These are phyloP conservation scores for Lasiodiplodia citricola DNA, from an alignment of 2,329 filamentous ascomycete genomes.

Conservation along the genomic window DNA sequence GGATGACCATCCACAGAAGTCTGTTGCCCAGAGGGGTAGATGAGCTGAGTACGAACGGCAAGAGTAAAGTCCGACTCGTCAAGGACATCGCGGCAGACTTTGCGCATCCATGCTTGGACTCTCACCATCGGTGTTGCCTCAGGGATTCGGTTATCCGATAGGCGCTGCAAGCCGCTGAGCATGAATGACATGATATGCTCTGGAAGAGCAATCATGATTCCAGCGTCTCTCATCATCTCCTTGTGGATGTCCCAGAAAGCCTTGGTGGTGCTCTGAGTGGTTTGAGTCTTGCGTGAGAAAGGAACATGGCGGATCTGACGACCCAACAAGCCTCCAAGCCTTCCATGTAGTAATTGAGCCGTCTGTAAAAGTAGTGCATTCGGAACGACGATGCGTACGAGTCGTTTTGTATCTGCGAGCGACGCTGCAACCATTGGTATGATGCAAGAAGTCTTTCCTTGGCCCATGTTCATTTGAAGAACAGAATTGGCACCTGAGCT, in stretches of 20 bases:
- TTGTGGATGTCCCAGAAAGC: slow-evolving; percentile 48
- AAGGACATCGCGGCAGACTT: slow-evolving; percentile 62
- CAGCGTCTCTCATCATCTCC: slow-evolving; percentile 49
- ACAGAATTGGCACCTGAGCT: slow-evolving; percentile 61
- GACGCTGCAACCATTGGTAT: slow-evolving; percentile 64
- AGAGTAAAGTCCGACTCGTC: slow-evolving; percentile 64
- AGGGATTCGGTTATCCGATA: slow-evolving; percentile 53
- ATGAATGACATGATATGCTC: slow-evolving; percentile 71
- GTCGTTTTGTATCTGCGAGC: slow-evolving; percentile 45
- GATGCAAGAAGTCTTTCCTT: slow-evolving; percentile 71
- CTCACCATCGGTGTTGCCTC: slow-evolving; percentile 57
- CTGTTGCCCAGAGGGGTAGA: slow-evolving; percentile 52
- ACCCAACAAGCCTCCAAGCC: slow-evolving; percentile 61
- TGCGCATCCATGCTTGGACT: slow-evolving; percentile 58
- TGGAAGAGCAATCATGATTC: slow-evolving; percentile 65
- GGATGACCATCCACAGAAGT: slow-evolving; percentile 47
- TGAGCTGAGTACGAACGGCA: slow-evolving; percentile 48
- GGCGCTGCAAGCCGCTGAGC: slow-evolving; percentile 63
- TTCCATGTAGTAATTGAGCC: slow-evolving; percentile 60
- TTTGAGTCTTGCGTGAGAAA: slow-evolving; percentile 60
- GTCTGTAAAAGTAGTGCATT: slow-evolving; percentile 64
- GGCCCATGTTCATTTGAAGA: slow-evolving; percentile 71
- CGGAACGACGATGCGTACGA: slow-evolving; percentile 63
- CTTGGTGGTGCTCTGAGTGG: slow-evolving; percentile 36
- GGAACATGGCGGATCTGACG: slow-evolving; percentile 62